phyloP scores from a whole-genome alignment of 176 grass and related monocot species.

The Metroxylon sagu region DNA sequence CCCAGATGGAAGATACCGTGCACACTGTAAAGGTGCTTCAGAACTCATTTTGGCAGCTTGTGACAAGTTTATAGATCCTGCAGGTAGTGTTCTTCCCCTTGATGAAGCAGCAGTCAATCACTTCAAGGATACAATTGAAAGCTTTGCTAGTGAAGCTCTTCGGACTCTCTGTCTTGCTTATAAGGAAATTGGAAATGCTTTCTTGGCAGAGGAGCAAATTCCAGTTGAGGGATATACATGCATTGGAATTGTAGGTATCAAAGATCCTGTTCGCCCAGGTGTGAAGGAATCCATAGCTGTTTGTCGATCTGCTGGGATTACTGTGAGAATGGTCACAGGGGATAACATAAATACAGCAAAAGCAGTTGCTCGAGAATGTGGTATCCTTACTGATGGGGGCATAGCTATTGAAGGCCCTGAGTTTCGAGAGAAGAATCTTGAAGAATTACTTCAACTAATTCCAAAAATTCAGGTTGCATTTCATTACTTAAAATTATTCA shows the following conservation, averaged over 20 bases:
- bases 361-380: constrained; percentile 19
- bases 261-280: constrained; percentile 12
- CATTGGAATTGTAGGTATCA: constrained; percentile 16
- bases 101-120: constrained; percentile 5
- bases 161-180: constrained; percentile 15
- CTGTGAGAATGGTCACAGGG: constrained; percentile 12
- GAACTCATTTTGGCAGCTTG: constrained; percentile 13
- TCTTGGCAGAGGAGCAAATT: constrained; percentile 2
- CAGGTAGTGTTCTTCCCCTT: constrained; percentile 6
- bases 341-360: constrained; percentile 19
- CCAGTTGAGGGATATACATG: constrained; percentile 11
- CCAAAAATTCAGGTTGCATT: constrained; percentile 12
- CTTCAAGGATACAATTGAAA: constrained; percentile 2
- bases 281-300: constrained; percentile 12
- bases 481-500: neutral
- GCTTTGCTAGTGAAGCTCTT: constrained; percentile 15
- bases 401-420: constrained; percentile 14
- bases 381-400: constrained; percentile 13
- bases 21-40: constrained; percentile 15
- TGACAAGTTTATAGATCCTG: constrained; percentile 7
- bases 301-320: constrained; percentile 11
- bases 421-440: constrained; percentile 7
- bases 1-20: neutral
- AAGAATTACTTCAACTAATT: constrained; percentile 6
- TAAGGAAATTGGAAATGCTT: constrained; percentile 5